These are phyloP conservation scores for Zymoseptoria passerinii DNA, from an alignment of 2,329 filamentous ascomycete species.

Conservation along the genomic window DNA sequence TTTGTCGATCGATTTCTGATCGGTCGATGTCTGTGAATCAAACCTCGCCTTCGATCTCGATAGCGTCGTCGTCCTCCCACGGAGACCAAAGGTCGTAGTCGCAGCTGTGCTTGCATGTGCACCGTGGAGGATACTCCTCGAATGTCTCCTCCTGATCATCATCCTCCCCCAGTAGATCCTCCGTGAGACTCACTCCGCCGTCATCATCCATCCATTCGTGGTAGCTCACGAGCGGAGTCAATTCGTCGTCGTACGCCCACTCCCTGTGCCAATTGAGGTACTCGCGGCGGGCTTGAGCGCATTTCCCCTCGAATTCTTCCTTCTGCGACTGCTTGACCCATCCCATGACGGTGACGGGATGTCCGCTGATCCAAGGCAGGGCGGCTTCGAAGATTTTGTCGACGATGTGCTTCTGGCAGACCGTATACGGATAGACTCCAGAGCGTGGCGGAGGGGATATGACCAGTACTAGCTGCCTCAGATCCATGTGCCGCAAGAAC, in stretches of 20 bases:
- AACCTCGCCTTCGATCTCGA: background rate
- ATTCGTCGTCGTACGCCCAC: constrained; percentile 1
- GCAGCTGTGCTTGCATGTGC: background rate
- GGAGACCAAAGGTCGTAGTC: background rate
- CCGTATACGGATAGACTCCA: constrained; percentile 2
- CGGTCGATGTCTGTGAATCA: background rate
- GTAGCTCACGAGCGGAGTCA: constrained; percentile 9
- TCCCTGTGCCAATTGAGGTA: constrained; percentile 11
- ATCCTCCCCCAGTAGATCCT: background rate
- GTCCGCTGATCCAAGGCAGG: constrained; percentile 17
- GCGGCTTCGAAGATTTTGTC: constrained; percentile 19
- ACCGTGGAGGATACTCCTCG: background rate
- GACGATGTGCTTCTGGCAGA: constrained; percentile 19
- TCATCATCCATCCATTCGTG: constrained; percentile 12
- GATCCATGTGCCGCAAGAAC: constrained; percentile 3
- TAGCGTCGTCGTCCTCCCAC: background rate
- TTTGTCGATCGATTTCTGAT: background rate
- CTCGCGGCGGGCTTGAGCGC: constrained; percentile 5
- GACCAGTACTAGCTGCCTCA: constrained; percentile 12
- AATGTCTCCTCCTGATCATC: background rate
- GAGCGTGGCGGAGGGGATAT: background rate
- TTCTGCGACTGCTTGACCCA: constrained; percentile 21
- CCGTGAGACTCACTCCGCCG: constrained; percentile 14
- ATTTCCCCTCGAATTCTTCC: constrained; percentile 13
- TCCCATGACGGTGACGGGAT: constrained; percentile 20